These are phyloP conservation scores for Lyophyllum decastes DNA, from an alignment of 768 basidiomycete genomes.

Conservation along the genomic window DNA sequence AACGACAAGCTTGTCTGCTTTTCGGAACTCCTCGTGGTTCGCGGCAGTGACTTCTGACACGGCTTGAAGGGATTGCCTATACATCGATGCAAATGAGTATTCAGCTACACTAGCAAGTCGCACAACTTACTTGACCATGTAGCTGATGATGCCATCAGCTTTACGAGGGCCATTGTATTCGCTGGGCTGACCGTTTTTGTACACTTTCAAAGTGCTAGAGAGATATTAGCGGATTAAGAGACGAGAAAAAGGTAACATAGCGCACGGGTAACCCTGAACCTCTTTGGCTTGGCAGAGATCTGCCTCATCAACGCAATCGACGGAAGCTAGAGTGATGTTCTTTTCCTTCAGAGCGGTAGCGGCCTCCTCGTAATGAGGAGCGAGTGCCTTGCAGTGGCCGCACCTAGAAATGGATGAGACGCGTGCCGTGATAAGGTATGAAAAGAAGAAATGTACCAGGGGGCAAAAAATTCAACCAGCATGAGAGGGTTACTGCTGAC, in stretches of 20 bases:
- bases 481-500: constrained; percentile 72
- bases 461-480: constrained; percentile 95
- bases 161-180: constrained; percentile 92
- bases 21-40: constrained; percentile 84
- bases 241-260: constrained; percentile 8
- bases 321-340: constrained; percentile 90
- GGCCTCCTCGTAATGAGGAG: constrained; percentile 92
- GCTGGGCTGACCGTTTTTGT: constrained; percentile 75
- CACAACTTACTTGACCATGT: constrained; percentile 88
- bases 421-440: not conserved
- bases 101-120: not conserved
- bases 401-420: constrained; percentile 54
- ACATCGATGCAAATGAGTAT: constrained; percentile 8
- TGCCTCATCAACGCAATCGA: constrained; percentile 93
- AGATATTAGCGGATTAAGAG: not conserved
- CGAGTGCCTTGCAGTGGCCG: constrained; percentile 94
- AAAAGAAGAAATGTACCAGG: constrained; percentile 51
- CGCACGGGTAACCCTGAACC: constrained; percentile 93
- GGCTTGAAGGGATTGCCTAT: constrained; percentile 89
- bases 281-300: constrained; percentile 90
- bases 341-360: constrained; percentile 91
- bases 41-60: constrained; percentile 77
- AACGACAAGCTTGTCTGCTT: constrained; percentile 87
- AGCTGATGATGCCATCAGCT: constrained; percentile 93
- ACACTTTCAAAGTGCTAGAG: constrained; percentile 84